Conservation (phyloP, 75 land plant species). For the Picea glauca region DNA sequence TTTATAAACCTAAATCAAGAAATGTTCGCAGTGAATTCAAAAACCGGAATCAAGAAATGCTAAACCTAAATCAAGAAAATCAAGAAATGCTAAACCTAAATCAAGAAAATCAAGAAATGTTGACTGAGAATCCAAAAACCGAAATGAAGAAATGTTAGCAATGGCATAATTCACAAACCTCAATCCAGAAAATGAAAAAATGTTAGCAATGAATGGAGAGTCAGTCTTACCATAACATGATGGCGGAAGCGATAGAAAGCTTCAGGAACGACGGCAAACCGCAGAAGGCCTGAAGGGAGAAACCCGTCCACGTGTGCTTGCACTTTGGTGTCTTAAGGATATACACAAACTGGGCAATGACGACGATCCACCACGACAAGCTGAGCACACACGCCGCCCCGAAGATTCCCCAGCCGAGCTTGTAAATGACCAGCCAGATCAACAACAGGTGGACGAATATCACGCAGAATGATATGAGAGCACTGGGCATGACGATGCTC, state of each 20-base stretch:
- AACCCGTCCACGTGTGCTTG: conserved; percentile 49
- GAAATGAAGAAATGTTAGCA: background rate
- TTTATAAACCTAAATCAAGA: background rate
- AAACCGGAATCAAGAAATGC: no score
- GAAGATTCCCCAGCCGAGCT: conserved; percentile 34
- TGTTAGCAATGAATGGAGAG: background rate
- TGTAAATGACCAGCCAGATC: conserved; percentile 39
- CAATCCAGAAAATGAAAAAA: background rate
- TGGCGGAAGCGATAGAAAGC: conserved; percentile 50
- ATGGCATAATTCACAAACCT: no score
- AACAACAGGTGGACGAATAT: conserved; percentile 34
- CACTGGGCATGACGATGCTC: conserved; percentile 52
- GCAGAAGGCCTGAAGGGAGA: conserved; percentile 33
- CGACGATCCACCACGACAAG: conserved; percentile 54
- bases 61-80: no score
- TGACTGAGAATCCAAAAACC: background rate
- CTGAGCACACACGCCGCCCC: conserved; percentile 47
- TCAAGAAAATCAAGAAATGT: no score
- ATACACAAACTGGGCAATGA: conserved; percentile 36
- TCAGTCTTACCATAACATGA: conserved; percentile 52
- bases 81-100: no score
- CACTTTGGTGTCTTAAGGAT: conserved; percentile 32
- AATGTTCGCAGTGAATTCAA: background rate
- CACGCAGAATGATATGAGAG: conserved; percentile 27
- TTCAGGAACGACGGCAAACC: conserved; percentile 45